phyloP scores from a whole-genome alignment of 768 basidiomycete genomes.

The Leccinum subgranulosum region DNA sequence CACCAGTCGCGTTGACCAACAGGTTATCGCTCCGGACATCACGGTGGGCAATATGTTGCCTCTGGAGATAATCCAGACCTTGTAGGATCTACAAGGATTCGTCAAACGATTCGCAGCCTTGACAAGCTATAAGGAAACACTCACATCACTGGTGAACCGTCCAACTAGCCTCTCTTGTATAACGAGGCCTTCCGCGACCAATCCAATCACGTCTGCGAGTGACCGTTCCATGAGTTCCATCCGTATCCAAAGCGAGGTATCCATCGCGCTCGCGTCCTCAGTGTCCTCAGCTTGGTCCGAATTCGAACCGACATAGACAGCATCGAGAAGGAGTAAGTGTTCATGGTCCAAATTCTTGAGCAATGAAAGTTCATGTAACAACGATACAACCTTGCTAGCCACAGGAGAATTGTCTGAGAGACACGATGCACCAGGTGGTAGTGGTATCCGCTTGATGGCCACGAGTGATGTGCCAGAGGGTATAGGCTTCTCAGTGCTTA shows the following conservation, averaged over 20 bases:
- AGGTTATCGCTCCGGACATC: constrained; percentile 85
- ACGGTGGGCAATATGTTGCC: constrained; percentile 70
- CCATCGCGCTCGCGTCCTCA: constrained; percentile 22
- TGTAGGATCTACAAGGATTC: constrained; percentile 47
- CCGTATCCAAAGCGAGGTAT: constrained; percentile 74
- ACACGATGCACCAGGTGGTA: constrained; percentile 40
- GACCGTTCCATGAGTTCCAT: constrained; percentile 93
- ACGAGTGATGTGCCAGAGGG: constrained; percentile 42
- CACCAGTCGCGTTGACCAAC: constrained; percentile 62
- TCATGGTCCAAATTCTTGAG: constrained; percentile 57
- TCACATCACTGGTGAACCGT: constrained; percentile 73
- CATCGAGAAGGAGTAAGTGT: constrained; percentile 66
- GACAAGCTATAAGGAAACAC: constrained; percentile 28
- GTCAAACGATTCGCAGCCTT: background rate
- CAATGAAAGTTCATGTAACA: constrained; percentile 58
- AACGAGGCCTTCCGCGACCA: constrained; percentile 59
- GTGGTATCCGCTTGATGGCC: constrained; percentile 72
- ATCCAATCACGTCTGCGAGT: constrained; percentile 72
- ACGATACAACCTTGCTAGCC: constrained; percentile 59
- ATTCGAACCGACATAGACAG: constrained; percentile 59
- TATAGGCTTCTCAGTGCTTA: constrained; percentile 22
- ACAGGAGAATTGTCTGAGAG: constrained; percentile 31
- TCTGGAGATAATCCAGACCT: constrained; percentile 65
- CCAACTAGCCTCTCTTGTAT: constrained; percentile 69
- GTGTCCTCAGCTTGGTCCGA: constrained; percentile 29